Base-by-base conservation (phyloP, 768 basidiomycete species). In the Leccinum disarticulatum region DNA sequence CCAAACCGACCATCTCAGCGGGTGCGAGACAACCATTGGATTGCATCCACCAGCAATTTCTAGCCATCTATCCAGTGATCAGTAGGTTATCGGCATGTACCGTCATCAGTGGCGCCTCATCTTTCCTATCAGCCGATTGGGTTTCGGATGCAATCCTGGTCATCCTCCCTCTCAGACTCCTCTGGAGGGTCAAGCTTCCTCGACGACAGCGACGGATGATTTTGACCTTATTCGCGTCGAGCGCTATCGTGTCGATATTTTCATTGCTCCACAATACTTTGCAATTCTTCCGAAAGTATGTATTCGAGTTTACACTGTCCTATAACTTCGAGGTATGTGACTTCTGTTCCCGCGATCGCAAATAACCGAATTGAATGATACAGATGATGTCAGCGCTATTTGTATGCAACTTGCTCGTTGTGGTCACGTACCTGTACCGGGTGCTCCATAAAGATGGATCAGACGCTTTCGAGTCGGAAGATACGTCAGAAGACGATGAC, bases 141-240 rank as follows among this genome's bases (percentile, higher is more conserved):
- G 10, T 33, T 33, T 33, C 31, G 31, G 31, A 33, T 33, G 31
- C 31, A 33, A 33, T 33, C 31, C 31, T 33, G 31, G 31, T 33
- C 31, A 33, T 33, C 31, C 31, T 33, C 11, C 31, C 31, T 33
- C 4, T 33, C 31, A 33, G 11, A 33, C 11, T 33, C 31, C 31
- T 33, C 11, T 33, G 31, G 31, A 33, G 11, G 31, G 31, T 33
- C 31, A 33, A 33, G 11, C 31, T 33, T 11, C 31, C 17, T 51
- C n/a, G 14, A 25, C 25, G 58, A 36, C 63, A 62, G 33, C 66
- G 55, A 35, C 56, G 52, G 22, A 67, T 67, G 66, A 52, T 68
- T 28, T 14, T 67, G 11, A 54, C 46, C 30, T 33, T 64, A 17
- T 67, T 67, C 25, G n/a, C 66, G 1, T 4, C 55, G 3, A 67